phyloP scores from a whole-genome alignment of 140 eudicot species.

The Ambrosia hybrid region DNA sequence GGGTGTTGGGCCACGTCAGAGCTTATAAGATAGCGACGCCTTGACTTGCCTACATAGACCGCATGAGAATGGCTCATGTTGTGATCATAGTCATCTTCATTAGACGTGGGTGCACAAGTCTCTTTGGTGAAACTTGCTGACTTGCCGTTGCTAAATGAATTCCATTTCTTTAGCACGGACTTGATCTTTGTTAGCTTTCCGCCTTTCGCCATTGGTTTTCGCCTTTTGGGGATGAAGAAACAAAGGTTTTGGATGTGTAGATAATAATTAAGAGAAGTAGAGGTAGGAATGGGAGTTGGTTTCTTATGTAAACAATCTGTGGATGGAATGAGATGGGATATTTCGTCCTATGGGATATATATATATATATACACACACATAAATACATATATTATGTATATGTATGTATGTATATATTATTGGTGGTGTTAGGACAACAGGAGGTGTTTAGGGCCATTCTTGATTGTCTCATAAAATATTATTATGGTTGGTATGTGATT shows the following conservation, averaged over 20 bases:
- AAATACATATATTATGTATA: not conserved
- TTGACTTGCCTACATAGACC: conserved; percentile 81
- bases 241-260: conserved; percentile 17
- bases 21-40: conserved; percentile 67
- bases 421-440: conserved; percentile 26
- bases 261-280: conserved; percentile 25
- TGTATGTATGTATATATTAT: not conserved
- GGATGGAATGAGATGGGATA: conserved; percentile 20
- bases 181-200: conserved; percentile 78
- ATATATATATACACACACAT: not conserved
- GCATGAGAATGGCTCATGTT: conserved; percentile 42
- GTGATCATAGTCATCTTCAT: conserved; percentile 21
- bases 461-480: conserved; percentile 37
- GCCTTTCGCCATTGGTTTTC: conserved; percentile 60
- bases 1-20: conserved; percentile 73
- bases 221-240: not conserved
- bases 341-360: not conserved
- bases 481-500: conserved; percentile 24
- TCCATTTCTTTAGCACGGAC: conserved; percentile 73
- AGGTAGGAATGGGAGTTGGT: conserved; percentile 24
- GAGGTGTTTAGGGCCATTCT: conserved; percentile 40
- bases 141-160: conserved; percentile 52
- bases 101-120: conserved; percentile 15
- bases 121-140: conserved; percentile 29
- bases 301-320: conserved; percentile 22